Evolutionary conservation across 2,329 filamentous ascomycete genomes (phyloP), one percentile per base, ranked within the genome.

Genomic region (Ceratocystis huliohia): DNA sequence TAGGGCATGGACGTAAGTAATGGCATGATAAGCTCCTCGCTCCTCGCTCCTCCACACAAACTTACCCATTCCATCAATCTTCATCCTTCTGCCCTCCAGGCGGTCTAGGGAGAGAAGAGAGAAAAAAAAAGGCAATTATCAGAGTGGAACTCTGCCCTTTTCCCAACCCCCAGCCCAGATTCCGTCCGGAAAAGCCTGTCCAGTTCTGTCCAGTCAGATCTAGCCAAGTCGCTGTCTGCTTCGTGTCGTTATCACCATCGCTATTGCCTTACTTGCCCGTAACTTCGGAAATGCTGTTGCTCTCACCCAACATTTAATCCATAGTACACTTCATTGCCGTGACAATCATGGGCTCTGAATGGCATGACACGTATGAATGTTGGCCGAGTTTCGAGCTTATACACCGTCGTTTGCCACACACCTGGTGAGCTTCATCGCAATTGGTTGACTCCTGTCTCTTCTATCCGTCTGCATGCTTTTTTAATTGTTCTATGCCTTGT

Each of bases 401-500:
- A 41, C 10, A 15, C 37, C 37, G 22, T 53, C 20, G 10, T 53
- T 53, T 53, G 48, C 48, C 48, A 15, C 15, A 53, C 48, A 25
- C 17, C 3, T 41, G 13, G 2, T 28, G 15, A 53, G 13, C 48
- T 28, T 53, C 22, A 53, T n/a, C 8, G 7, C 22, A 25, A 15
- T 10, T 25, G 20, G 25, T 25, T 7, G 7, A 1, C 10, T 13
- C 10, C 28, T 15, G 8, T 20, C 46, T 48, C 17, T 37, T 30
- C 7, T 59, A n/a, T 50, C 37, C 37, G 44, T 25, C 44, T 48
- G 22, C 10, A n/a, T 30, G 46, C 13, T 30, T 50, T 20, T 33
- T 33, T 63, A 30, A 5, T 63, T 63, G 41, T 50, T 50, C 50
- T 48, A 48, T 63, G 30, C 41, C 30, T 46, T 63, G 28, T 30